Evolutionary conservation across 2,329 filamentous ascomycete genomes (phyloP), one percentile per base, ranked within the genome.

Genomic region (Xylaria digitata): DNA sequence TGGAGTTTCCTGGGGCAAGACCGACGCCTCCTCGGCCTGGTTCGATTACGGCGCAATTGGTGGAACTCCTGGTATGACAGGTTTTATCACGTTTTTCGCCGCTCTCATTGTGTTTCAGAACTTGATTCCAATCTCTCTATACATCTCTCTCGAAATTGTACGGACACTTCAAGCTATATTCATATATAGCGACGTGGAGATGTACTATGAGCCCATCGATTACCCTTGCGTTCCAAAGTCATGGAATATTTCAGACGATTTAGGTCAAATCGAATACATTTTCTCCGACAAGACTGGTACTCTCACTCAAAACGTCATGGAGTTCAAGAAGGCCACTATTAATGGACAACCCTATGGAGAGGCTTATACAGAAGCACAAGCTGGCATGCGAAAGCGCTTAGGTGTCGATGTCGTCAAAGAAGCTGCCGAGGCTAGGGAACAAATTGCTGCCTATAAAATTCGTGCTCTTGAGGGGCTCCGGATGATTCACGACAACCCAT

Each of bases 221-320:
- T 94, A 97, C 76, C 94, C 95, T 1, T 99, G 96, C 77, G 93
- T 97, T 11, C 96, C 96, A 5, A 98, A 98, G 77, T 94, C 94
- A 0, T 99, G 96, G 96, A 99, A 98, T 77, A 98, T 99, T 57
- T 98, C 95, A 0, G 96, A 99, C 76, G 96, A 99, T 75, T 85
- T 99, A 53, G 96, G 96, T 13, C 96, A 99, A 80, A 97, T 99
- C 69, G 96, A 98, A 80, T 99, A 98, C 82, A 97, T 99, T 72
- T 99, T 99, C 80, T 97, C 93, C 0, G 93, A 97, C 84, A 97
- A 97, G 81, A 97, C 93, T 0, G 93, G 93, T 65, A 97, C 93
- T 2, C 82, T 97, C 70, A 97, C 93, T 0, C 93, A 96, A 75
- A 97, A 97, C 77, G 92, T 96, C 60, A 97, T 97, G 96, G 96